phyloP scores from a whole-genome alignment of 78 protist species.

The Diacronema lutheri region DNA sequence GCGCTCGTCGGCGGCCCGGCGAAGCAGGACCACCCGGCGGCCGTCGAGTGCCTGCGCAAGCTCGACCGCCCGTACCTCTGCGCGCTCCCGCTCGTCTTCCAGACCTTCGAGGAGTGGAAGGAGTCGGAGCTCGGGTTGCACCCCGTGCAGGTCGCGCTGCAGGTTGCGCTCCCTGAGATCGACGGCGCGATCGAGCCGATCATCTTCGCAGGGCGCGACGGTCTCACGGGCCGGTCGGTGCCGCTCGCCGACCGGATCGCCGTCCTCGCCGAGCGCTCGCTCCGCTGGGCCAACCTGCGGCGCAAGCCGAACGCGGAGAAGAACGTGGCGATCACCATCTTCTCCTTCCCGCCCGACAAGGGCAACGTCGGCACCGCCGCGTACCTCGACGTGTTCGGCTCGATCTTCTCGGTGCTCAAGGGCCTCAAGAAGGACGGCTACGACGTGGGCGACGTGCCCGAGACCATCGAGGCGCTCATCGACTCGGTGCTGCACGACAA shows the following conservation, averaged over 20 bases:
- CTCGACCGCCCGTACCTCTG: constrained; percentile 51
- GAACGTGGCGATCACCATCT: constrained; percentile 46
- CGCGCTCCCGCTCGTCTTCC: constrained; percentile 46
- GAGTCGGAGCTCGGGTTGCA: constrained; percentile 52
- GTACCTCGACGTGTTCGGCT: constrained; percentile 50
- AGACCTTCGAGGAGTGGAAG: constrained; percentile 55
- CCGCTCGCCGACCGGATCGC: constrained; percentile 25
- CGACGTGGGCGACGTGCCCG: constrained; percentile 38
- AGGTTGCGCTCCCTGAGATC: constrained; percentile 52
- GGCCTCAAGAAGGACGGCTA: constrained; percentile 23
- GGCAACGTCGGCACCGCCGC: constrained; percentile 59
- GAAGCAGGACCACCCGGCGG: constrained; percentile 44
- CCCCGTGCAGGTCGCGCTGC: constrained; percentile 53
- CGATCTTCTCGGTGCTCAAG: constrained; percentile 23
- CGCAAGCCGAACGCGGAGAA: constrained; percentile 28
- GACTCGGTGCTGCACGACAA: constrained; percentile 41
- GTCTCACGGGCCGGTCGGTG: constrained; percentile 34
- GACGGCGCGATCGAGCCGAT: constrained; percentile 57
- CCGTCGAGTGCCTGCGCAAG: constrained; percentile 19
- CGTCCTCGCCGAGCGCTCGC: constrained; percentile 1
- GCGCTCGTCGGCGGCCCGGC: constrained; percentile 58
- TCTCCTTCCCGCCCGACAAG: constrained; percentile 60
- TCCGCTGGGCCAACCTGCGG: constrained; percentile 36
- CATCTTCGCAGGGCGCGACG: constrained; percentile 53
- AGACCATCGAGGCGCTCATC: constrained; percentile 35